A percentile compares a stretch with the other conserved stretches of the same genome.
Evolutionary conservation across 2,329 filamentous ascomycete genomes (phyloP).

Genomic region (Ceratocystis harringtonii): DNA sequence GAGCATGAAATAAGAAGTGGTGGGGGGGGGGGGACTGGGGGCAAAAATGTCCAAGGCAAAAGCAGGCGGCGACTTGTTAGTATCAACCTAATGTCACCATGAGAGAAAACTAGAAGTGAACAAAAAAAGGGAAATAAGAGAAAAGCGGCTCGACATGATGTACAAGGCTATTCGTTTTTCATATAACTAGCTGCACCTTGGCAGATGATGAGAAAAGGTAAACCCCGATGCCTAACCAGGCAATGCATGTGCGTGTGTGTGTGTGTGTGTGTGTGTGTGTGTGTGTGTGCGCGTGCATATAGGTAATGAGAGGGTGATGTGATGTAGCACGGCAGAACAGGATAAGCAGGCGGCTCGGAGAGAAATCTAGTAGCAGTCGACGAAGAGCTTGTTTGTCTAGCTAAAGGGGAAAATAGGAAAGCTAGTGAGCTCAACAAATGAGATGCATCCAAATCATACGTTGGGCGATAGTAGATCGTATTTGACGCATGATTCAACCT

Average conservation of each 20-base stretch:
- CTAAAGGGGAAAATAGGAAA: not conserved
- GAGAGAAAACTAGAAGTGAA: not conserved
- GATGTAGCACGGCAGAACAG: not conserved
- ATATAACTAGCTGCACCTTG: not conserved
- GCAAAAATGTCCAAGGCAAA: not conserved
- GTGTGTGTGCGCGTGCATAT: too few relatives aligned
- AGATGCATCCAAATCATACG: constrained; percentile 36
- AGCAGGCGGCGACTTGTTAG: not conserved
- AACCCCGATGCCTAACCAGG: not conserved
- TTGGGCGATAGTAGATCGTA: constrained; percentile 82
- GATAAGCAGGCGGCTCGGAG: not conserved
- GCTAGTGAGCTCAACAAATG: not conserved
- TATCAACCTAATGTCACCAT: not conserved
- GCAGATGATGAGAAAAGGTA: not conserved
- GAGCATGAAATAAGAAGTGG: not conserved
- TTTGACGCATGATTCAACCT: constrained; percentile 80
- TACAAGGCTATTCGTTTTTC: not conserved
- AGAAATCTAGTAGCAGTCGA: too few relatives aligned
- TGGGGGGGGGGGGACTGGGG: not conserved
- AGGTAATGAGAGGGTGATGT: too few relatives aligned
- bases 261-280: not conserved
- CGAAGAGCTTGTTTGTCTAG: too few relatives aligned
- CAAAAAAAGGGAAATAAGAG: not conserved
- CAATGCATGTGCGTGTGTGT: not conserved
- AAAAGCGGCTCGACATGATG: not conserved